These are phyloP conservation scores for Fusarium nodosum DNA, from an alignment of 2,329 filamentous ascomycete species.

Conservation along the genomic window DNA sequence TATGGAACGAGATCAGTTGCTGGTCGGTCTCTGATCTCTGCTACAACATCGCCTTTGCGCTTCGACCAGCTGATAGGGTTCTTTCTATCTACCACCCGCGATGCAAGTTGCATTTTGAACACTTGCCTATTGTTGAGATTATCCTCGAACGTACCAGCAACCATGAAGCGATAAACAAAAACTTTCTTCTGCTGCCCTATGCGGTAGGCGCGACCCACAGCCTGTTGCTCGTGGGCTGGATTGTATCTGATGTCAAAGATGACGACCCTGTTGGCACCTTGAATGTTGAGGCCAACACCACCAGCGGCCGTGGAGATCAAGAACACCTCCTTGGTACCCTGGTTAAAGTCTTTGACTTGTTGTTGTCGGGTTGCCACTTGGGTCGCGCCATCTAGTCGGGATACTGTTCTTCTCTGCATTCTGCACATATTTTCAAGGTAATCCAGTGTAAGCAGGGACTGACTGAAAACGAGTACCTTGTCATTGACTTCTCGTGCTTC, in stretches of 20 bases:
- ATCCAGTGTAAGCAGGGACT: constrained; percentile 76
- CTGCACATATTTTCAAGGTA: constrained; percentile 73
- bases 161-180: constrained; percentile 85
- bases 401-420: constrained; percentile 61
- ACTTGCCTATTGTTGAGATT: constrained; percentile 78
- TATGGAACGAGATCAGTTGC: constrained; percentile 67
- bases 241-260: constrained; percentile 89
- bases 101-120: constrained; percentile 86
- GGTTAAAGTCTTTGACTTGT: constrained; percentile 78
- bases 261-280: constrained; percentile 85
- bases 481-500: constrained; percentile 73
- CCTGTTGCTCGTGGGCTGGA: constrained; percentile 85
- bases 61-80: constrained; percentile 77
- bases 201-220: constrained; percentile 87
- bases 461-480: constrained; percentile 85
- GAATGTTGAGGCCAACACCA: constrained; percentile 85
- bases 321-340: constrained; percentile 69
- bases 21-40: constrained; percentile 65
- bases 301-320: constrained; percentile 88
- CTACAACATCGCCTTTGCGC: constrained; percentile 70
- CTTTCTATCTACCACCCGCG: constrained; percentile 86
- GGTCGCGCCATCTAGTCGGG: constrained; percentile 77
- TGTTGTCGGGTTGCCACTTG: constrained; percentile 69
- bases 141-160: constrained; percentile 84
- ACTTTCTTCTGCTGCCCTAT: constrained; percentile 85